A percentile compares a stretch with the other conserved stretches of the same genome.
phyloP scores from a whole-genome alignment of 1,139 yeast genomes.

The Geotrichum aggregatum region DNA sequence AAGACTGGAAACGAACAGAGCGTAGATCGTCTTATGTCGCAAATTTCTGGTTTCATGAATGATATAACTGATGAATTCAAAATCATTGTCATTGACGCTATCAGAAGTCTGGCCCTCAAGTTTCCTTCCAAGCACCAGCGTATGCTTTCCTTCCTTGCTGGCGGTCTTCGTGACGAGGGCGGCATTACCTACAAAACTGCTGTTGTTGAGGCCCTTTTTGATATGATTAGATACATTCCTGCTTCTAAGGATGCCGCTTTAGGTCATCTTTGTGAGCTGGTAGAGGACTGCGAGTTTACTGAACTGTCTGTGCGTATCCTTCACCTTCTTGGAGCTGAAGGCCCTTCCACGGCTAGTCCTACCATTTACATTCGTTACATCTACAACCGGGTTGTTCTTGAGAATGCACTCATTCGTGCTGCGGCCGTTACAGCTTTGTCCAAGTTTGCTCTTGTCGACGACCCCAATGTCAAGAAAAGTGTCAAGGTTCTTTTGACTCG shows the following conservation, averaged over 20 bases:
- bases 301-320: slow-evolving; percentile 87
- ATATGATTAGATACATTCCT: slow-evolving; percentile 82
- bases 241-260: slow-evolving; percentile 81
- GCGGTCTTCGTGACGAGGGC: slow-evolving; percentile 86
- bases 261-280: slow-evolving; percentile 89
- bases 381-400: slow-evolving; percentile 92
- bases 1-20: slow-evolving; percentile 91
- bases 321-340: slow-evolving; percentile 89
- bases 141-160: slow-evolving; percentile 77
- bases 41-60: slow-evolving; percentile 83
- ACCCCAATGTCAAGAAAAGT: slow-evolving; percentile 60
- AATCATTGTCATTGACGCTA: slow-evolving; percentile 89
- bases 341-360: slow-evolving; percentile 83
- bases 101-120: slow-evolving; percentile 84
- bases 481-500: slow-evolving; percentile 73
- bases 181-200: slow-evolving; percentile 75
- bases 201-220: slow-evolving; percentile 88
- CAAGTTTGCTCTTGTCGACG: slow-evolving; percentile 81
- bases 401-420: slow-evolving; percentile 89
- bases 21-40: slow-evolving; percentile 83
- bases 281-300: slow-evolving; percentile 96
- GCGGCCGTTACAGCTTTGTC: slow-evolving; percentile 92
- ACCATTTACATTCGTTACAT: slow-evolving; percentile 92
- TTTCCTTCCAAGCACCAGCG: slow-evolving; percentile 87
- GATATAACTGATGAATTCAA: slow-evolving; percentile 96